phyloP scores from a whole-genome alignment of 768 basidiomycete genomes.

The Coprinopsis marcescibilis region DNA sequence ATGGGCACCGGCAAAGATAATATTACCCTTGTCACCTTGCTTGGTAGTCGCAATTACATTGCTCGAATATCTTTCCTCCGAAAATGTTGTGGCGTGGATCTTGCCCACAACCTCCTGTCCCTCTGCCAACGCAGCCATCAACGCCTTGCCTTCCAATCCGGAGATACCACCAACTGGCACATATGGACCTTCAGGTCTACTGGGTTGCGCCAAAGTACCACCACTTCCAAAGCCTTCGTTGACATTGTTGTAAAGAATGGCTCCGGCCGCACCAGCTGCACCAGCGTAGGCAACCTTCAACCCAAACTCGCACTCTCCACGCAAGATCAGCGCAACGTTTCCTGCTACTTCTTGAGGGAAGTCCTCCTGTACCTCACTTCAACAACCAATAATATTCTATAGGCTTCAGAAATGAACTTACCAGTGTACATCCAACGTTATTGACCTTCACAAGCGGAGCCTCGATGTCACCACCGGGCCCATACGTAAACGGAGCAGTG shows the following conservation, averaged over 20 bases:
- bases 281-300: constrained; percentile 1
- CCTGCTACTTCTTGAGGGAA: constrained; percentile 21
- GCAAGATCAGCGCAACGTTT: constrained; percentile 13
- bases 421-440: constrained; percentile 21
- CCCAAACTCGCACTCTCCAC: constrained; percentile 1
- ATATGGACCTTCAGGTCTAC: constrained; percentile 20
- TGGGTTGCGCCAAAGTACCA: not conserved
- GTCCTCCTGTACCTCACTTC: constrained; percentile 13
- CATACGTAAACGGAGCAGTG: constrained; percentile 19
- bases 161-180: constrained; percentile 21
- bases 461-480: constrained; percentile 19
- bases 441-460: constrained; percentile 21
- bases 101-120: constrained; percentile 20
- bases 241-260: constrained; percentile 4
- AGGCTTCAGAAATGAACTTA: constrained; percentile 9
- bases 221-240: not conserved
- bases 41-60: constrained; percentile 29
- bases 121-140: constrained; percentile 17
- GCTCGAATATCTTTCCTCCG: constrained; percentile 20
- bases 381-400: not conserved
- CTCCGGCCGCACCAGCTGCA: not conserved
- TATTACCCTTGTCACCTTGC: constrained; percentile 22
- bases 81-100: constrained; percentile 21
- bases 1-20: constrained; percentile 24
- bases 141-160: constrained; percentile 17